Percentiles rank a stretch among this genome's conserved stretches.
phyloP scores from a whole-genome alignment of 305 asterid genomes.

The Fraxinus nigra region DNA sequence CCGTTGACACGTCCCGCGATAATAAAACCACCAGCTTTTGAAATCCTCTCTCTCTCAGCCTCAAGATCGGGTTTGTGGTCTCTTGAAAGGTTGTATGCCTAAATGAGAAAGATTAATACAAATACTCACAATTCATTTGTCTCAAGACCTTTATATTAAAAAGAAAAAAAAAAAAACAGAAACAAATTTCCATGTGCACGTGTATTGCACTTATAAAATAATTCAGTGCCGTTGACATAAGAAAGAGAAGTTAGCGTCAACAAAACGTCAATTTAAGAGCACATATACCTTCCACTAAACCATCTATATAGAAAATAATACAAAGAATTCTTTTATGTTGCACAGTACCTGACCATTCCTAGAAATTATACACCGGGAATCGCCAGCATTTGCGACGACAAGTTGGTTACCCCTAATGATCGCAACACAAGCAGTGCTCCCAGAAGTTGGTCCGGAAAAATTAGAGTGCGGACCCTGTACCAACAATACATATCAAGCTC shows the following conservation, averaged over 20 bases:
- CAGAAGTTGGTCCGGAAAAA: slow-evolving; percentile 90
- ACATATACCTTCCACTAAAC: neutral
- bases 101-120: slow-evolving; percentile 18
- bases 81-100: slow-evolving; percentile 93
- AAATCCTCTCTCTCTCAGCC: slow-evolving; percentile 80
- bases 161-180: neutral
- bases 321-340: neutral
- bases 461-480: slow-evolving; percentile 93
- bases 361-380: slow-evolving; percentile 96
- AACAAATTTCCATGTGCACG: neutral
- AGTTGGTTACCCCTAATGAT: slow-evolving; percentile 74
- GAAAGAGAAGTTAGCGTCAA: neutral
- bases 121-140: slow-evolving; percentile 12
- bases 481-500: slow-evolving; percentile 10
- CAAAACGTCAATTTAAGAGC: neutral
- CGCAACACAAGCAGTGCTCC: slow-evolving; percentile 94
- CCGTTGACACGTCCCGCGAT: slow-evolving; percentile 95
- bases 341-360: slow-evolving; percentile 85
- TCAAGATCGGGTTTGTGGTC: slow-evolving; percentile 96
- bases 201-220: neutral
- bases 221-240: neutral
- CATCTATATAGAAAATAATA: neutral
- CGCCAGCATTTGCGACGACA: slow-evolving; percentile 93
- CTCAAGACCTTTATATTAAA: neutral
- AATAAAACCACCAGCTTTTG: slow-evolving; percentile 91